A percentile compares a stretch with the other conserved stretches of the same genome.
Conservation (phyloP, 768 basidiomycete species). For the Hydnomerulius pinastri region DNA sequence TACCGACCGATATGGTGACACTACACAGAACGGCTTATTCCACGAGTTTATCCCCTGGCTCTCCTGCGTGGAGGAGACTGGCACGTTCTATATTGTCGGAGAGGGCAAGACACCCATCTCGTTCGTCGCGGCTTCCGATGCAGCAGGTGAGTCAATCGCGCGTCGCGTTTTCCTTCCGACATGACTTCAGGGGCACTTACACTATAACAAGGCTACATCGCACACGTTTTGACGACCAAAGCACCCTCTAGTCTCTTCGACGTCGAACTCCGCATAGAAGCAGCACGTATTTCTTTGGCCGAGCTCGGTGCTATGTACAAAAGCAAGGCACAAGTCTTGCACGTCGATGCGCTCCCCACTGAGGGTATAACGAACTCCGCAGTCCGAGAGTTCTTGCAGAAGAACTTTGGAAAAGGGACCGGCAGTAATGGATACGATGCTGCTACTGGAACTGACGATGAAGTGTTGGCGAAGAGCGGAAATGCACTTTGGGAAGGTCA, state of each 20-base stretch:
- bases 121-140: constrained; percentile 11
- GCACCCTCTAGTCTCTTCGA: constrained; percentile 3
- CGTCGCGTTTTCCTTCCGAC: not conserved
- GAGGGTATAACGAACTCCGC: not conserved
- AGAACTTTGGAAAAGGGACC: not conserved
- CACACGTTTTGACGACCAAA: constrained; percentile 7
- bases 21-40: constrained; percentile 10
- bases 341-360: constrained; percentile 1
- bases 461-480: not conserved
- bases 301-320: constrained; percentile 6
- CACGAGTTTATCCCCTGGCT: constrained; percentile 16
- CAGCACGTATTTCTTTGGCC: not conserved
- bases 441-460: constrained; percentile 2
- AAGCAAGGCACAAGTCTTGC: not conserved
- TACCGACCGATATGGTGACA: not conserved
- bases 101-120: constrained; percentile 11
- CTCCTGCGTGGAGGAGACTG: constrained; percentile 7
- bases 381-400: not conserved
- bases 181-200: not conserved
- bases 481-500: constrained; percentile 12
- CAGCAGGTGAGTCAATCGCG: constrained; percentile 12
- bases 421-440: constrained; percentile 2
- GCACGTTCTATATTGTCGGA: constrained; percentile 15
- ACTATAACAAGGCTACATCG: not conserved
- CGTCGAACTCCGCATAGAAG: constrained; percentile 5